Base-by-base conservation (phyloP, 148 eudicot genomes). In the Vaccinium darrowii region DNA sequence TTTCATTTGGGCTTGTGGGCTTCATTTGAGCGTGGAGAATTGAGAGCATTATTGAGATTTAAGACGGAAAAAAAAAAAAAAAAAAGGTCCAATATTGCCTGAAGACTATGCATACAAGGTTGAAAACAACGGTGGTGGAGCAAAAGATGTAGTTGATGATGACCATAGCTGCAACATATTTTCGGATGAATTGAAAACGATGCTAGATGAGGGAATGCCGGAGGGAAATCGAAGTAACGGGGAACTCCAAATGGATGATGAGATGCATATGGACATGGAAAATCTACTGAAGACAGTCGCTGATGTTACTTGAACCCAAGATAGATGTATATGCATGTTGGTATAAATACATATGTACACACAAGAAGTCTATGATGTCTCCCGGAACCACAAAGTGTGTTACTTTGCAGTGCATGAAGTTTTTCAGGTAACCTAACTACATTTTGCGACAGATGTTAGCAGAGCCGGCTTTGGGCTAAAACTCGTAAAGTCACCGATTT, bases 201-300 rank as follows among this genome's bases (percentile, higher is more conserved):
- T 76, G 79, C 30, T 50, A 25, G 7, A 82, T 27, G 65, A 33
- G 69, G 78, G 51, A 71, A 73, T 50, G n/a, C 80, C 11, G 47
- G 47, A 43, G 51, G 80, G 58, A 58, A 62, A 84, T 43, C 73
- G 15, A 39, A 80, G 50, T 16, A 51, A 14, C 21, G 76, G 23
- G 75, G 60, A n/a, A 14, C 23, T 52, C 47, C 39, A 51, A 71
- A 49, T 5, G 1, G 78, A 27, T 69, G 79, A 67, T 69, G 83
- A 85, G 3, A 53, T 85, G 71, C 43, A 16, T 14, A 8, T 36
- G 56, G 83, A 85, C 65, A 80, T 71, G 86, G 79, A 85, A 23
- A 33, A 71, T 78, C 62, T 13, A 11, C 18, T 77, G 52, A 43
- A 50, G 43, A 53, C 21, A 53, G 60, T 78, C 25, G 81, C 62